Base-by-base conservation (phyloP, 2,329 filamentous ascomycete genomes). In the Nigrospora osmanthi region DNA sequence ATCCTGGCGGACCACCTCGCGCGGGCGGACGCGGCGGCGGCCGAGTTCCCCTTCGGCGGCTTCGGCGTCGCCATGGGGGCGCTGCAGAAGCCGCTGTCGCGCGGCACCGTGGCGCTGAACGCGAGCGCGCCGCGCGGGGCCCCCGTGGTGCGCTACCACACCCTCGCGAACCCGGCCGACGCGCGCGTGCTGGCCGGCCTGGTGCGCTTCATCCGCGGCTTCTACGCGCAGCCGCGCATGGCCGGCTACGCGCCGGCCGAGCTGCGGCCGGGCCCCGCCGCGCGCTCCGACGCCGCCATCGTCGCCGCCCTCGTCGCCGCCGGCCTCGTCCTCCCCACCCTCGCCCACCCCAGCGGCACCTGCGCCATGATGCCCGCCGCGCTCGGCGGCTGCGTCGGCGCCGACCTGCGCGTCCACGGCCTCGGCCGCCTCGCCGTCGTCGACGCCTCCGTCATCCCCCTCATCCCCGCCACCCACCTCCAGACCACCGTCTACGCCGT, bases 21-120 rank as follows among this genome's bases (percentile, higher is more conserved):
- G 14, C 9, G 32, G 3, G 30, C 17, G 2, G 37, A 47, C 16
- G 28, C 47, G 4, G 38, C 47, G 1, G 19, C 35, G n/a, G 17
- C 31, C 14, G 44, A 46, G 31, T 19, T 43, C 15, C 23, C 40
- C 15, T 31, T 42, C 9, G 23, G n/a, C 11, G 52, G 47, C 33
- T 46, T 46, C 30, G 48, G 38, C 4, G 19, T 49, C 23, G 49
- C 39, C 31, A 42, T 47, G 19, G 52, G 52, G 9, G 39, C 28
- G 4, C 47, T 58, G 1, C 50, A 54, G 17, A 55, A 59, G 33
- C 75, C 76, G 0, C 69, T 72, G 46, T 76, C 72, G 1, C 69
- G 76, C 2, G 77, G 77, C n/a, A 65, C 67, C 30, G 70, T 79
- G 48, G 76, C 76, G 55, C 74, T 80, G 48, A 62, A 62, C 14